Base-by-base conservation (phyloP, 2,329 filamentous ascomycete genomes). In the Eutypa lata region DNA sequence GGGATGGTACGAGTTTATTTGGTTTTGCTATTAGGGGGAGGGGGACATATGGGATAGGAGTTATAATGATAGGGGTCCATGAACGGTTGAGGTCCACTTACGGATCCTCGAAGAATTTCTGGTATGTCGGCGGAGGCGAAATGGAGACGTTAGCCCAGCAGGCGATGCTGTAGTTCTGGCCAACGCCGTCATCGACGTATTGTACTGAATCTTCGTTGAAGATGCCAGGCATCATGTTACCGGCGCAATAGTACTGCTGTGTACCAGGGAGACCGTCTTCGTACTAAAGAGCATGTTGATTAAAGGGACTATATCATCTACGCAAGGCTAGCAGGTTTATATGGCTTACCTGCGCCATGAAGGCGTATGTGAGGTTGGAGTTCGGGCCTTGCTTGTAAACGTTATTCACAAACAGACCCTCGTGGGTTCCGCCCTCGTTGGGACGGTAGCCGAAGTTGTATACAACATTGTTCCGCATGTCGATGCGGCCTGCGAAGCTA, bases 401-500 rank as follows among this genome's bases (percentile, higher is more conserved):
- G 51, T 70, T 71, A 11, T 63, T 63, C 10, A 70, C 67, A 45
- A 70, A 68, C 52, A 67, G 66, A 44, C 60, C 67, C 54, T 69
- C 56, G 47, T 67, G 62, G 3, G 63, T 59, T 13, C 68, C 68
- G 8, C 68, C 68, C 38, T 71, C 69, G 8, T 66, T 71, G 3
- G 65, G 64, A 13, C 67, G 65, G 3, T 14, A 50, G 46, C 68
- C 68, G 47, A 69, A 70, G 52, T 71, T 70, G 54, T 71, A 70
- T 1, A 70, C 68, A 16, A 71, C 66, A 42, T 71, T 70, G 54
- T 71, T 70, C 4, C 68, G 61, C 7, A 70, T 65, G 44, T 70
- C 68, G 1, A 71, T 56, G 18, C 59, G 57, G 1, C 68, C 68
- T 10, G 63, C 62, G 44, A 71, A 70, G 16, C 52, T 55, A 13